These are phyloP conservation scores for Penicillium paxilli DNA, from an alignment of 495 filamentous ascomycete species.

Conservation along the genomic window DNA sequence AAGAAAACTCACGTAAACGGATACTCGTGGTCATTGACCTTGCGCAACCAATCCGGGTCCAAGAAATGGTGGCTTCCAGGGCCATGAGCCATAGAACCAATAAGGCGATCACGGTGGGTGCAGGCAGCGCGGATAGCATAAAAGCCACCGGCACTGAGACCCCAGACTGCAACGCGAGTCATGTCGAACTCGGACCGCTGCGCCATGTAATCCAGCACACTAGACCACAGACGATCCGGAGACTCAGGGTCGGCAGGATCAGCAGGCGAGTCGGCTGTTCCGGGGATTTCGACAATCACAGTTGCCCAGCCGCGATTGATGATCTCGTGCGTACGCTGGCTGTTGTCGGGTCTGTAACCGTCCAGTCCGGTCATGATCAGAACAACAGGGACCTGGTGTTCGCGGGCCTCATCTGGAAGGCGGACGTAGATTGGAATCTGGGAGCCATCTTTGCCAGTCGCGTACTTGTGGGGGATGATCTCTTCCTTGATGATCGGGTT, in stretches of 20 bases:
- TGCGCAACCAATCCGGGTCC: conserved; percentile 60
- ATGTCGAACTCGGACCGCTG: conserved; percentile 60
- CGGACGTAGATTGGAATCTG: conserved; percentile 68
- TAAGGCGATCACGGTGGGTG: conserved; percentile 61
- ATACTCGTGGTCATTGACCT: conserved; percentile 74
- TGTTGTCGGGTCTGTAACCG: conserved; percentile 78
- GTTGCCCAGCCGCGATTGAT: conserved; percentile 58
- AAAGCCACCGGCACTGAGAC: conserved; percentile 72
- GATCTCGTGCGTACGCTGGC: conserved; percentile 67
- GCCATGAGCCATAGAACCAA: conserved; percentile 67
- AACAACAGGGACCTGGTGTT: conserved; percentile 56
- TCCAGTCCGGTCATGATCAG: conserved; percentile 76
- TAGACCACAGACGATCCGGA: conserved; percentile 53
- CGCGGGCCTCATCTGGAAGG: conserved; percentile 45
- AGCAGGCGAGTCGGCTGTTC: conserved; percentile 76
- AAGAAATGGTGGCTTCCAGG: conserved; percentile 74
- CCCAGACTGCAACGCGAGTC: conserved; percentile 66
- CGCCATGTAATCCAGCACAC: conserved; percentile 66
- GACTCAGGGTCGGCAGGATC: conserved; percentile 53
- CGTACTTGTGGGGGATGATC: conserved; percentile 57
- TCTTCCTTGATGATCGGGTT: conserved; percentile 56
- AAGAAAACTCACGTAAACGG: conserved; percentile 61
- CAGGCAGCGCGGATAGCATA: conserved; percentile 74
- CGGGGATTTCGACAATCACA: conserved; percentile 73
- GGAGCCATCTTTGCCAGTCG: conserved; percentile 47